Evolutionary conservation across 2,329 filamentous ascomycete species (phyloP).

Genomic region (Fusarium torreyae): DNA sequence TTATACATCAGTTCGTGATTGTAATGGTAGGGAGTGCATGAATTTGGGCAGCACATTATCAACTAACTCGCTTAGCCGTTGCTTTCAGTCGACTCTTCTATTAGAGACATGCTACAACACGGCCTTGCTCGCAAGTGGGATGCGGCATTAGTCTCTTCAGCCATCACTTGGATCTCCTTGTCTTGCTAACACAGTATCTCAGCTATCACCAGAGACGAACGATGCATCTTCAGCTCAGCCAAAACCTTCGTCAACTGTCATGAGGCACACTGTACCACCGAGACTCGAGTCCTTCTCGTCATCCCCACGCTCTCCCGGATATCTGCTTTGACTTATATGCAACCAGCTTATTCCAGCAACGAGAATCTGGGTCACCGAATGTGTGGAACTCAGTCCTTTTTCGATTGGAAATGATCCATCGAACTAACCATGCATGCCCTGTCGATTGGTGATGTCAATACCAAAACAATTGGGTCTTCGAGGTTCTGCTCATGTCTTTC

Average conservation of each 20-base stretch:
- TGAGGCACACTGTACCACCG: conserved; percentile 29
- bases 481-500: conserved; percentile 13
- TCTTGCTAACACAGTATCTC: conserved; percentile 8
- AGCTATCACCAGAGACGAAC: neutral
- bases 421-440: conserved; percentile 3
- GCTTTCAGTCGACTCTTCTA: neutral
- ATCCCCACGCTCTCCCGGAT: conserved; percentile 33
- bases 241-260: conserved; percentile 10
- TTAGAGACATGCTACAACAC: neutral
- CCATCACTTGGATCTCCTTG: neutral
- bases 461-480: conserved; percentile 17
- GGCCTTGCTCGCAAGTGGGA: neutral
- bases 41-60: neutral
- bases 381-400: conserved; percentile 14
- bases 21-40: neutral
- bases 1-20: neutral
- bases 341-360: conserved; percentile 39
- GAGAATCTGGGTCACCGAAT: conserved; percentile 5
- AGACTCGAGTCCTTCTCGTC: conserved; percentile 19
- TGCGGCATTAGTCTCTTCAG: neutral
- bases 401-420: conserved; percentile 26
- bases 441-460: conserved; percentile 23
- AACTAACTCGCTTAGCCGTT: neutral
- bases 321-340: conserved; percentile 42
- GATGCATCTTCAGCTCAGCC: neutral